phyloP scores from a whole-genome alignment of 345 rosid species.

The Salix suchowensis region DNA sequence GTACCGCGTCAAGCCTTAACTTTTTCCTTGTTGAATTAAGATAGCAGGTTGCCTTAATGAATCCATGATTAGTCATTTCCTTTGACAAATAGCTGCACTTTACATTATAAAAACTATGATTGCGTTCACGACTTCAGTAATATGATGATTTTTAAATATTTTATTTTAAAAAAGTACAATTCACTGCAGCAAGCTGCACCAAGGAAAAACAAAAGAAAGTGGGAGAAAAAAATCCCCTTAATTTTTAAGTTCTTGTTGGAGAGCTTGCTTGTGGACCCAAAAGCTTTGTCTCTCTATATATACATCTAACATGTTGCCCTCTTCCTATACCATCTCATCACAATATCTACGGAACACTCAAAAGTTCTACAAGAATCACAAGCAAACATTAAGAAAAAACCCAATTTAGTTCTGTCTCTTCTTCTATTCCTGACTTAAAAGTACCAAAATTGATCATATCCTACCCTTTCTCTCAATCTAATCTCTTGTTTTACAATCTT shows the following conservation, averaged over 20 bases:
- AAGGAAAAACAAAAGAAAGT: constrained; percentile 18
- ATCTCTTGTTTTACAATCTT: not conserved
- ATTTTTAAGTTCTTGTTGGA: constrained; percentile 1
- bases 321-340: not conserved
- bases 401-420: not conserved
- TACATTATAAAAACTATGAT: not conserved
- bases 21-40: not conserved
- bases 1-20: not conserved
- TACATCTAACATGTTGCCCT: not conserved
- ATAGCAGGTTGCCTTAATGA: constrained; percentile 2
- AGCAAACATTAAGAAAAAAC: not conserved
- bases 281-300: not conserved
- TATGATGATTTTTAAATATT: too few relatives aligned
- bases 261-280: not conserved
- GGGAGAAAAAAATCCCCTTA: constrained; percentile 5
- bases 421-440: not conserved
- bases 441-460: not conserved
- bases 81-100: not conserved
- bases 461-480: not conserved
- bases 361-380: not conserved
- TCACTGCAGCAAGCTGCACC: not conserved
- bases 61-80: constrained; percentile 8
- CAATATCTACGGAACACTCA: not conserved
- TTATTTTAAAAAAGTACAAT: not conserved
- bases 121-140: too few relatives aligned